phyloP scores from a whole-genome alignment of 352 stramenopile species.

The Salisapilia sapeloensis region DNA sequence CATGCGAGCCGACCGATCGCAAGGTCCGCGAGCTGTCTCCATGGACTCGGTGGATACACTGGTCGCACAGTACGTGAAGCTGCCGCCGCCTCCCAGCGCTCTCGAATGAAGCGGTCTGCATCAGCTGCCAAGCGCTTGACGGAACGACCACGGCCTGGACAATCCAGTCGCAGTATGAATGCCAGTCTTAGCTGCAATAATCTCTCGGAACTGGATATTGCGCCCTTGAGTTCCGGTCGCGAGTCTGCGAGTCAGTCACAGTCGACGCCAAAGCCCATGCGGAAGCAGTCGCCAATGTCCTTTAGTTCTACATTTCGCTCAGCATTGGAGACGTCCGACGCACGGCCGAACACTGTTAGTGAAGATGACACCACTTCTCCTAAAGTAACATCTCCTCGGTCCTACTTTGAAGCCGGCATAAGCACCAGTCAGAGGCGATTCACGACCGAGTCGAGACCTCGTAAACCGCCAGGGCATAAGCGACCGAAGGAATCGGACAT shows the following conservation, averaged over 20 bases:
- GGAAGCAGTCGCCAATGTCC: no score
- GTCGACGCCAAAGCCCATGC: no score
- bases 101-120: constrained; percentile 25
- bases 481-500: constrained; percentile 27
- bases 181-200: constrained; percentile 77
- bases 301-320: no score
- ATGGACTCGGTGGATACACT: constrained; percentile 26
- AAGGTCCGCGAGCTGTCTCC: constrained; percentile 46
- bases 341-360: constrained; percentile 21
- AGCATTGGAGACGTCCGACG: no score
- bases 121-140: constrained; percentile 46
- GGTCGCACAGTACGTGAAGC: constrained; percentile 46
- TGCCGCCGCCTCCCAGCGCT: constrained; percentile 38
- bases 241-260: not conserved
- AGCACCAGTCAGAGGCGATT: constrained; percentile 19
- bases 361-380: constrained; percentile 7
- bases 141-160: constrained; percentile 46
- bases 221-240: constrained; percentile 11
- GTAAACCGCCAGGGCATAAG: constrained; percentile 8
- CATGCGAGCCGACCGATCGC: no score
- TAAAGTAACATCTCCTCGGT: constrained; percentile 38
- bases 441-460: constrained; percentile 6
- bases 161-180: constrained; percentile 59
- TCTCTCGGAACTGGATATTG: constrained; percentile 38
- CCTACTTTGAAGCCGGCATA: constrained; percentile 37